Evolutionary conservation across 768 basidiomycete species (phyloP), one percentile per base, ranked within the genome.

Genomic region (Hygrophorus russula): DNA sequence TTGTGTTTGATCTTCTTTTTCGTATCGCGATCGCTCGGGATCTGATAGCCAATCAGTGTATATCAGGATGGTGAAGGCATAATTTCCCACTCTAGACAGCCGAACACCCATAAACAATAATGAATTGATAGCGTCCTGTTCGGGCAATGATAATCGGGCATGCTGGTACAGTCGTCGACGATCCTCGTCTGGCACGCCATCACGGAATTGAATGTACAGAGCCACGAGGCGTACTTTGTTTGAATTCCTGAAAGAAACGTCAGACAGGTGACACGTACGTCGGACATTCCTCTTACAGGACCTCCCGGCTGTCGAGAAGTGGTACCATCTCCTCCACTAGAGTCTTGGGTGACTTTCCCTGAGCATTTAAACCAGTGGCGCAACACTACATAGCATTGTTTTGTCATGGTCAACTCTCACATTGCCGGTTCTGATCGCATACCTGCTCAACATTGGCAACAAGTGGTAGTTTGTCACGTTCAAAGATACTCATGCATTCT

Each of bases 291-390:
- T 59, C 76, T 56, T 60, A 91, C 93, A 80, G 71, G 45, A 97
- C 78, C 13, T 86, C 81, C 42, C 80, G 73, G 57, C 85, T 82
- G 55, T 93, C 94, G 18, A 99, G 70, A 24, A 99, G 64, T 0
- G 96, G 94, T 0, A 99, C 93, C 96, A 99, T 98, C 59, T 99
- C 93, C 58, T 98, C 96, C 1, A 99, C 92, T 2, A 99, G 65
- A 0, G 76, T 78, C 59, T 96, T 97, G 1, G 96, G 96, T n/a
- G 78, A 70, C 65, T 96, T 97, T 1, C 93, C 93, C 53, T 97
- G 90, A 0, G 84, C 69, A 5, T 87, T 97, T 29, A 84, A 53
- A 11, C 94, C 94, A 3, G 96, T 99, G 1, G 96, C 86, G 53
- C 92, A 98, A 60, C 82, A 85, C 90, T 98, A 51, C 12, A 14